These are phyloP conservation scores for Epithele typhae DNA, from an alignment of 768 basidiomycete species.

Conservation along the genomic window DNA sequence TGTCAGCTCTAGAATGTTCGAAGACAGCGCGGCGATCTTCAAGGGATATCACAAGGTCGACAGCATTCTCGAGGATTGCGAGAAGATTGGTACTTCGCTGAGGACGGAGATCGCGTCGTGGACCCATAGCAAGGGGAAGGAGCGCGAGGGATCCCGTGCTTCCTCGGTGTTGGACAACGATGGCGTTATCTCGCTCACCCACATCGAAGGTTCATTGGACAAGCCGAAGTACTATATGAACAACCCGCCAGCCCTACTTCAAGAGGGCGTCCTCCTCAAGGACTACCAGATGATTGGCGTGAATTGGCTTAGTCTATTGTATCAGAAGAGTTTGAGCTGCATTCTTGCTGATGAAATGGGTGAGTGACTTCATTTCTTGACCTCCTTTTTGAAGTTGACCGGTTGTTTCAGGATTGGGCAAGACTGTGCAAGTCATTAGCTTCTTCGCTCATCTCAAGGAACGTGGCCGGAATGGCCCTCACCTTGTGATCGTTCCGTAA, in stretches of 20 bases:
- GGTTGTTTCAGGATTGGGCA: constrained; percentile 73
- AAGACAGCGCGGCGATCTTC: constrained; percentile 84
- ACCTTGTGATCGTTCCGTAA: constrained; percentile 93
- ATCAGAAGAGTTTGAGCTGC: constrained; percentile 77
- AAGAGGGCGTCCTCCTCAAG: constrained; percentile 73
- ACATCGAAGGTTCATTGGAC: constrained; percentile 37
- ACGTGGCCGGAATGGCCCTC: constrained; percentile 73
- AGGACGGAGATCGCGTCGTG: constrained; percentile 75
- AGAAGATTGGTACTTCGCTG: constrained; percentile 75
- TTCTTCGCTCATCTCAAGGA: constrained; percentile 90
- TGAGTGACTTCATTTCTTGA: constrained; percentile 37
- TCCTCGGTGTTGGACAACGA: constrained; percentile 38
- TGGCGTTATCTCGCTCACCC: constrained; percentile 56
- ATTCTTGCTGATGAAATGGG: constrained; percentile 99
- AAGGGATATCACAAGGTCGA: constrained; percentile 86
- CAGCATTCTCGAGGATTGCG: constrained; percentile 82
- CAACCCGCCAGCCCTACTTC: constrained; percentile 66
- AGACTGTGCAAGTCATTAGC: constrained; percentile 98
- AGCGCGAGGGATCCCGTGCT: constrained; percentile 23
- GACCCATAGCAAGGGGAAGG: constrained; percentile 40
- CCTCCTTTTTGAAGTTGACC: too few species aligned
- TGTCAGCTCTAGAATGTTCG: constrained; percentile 85
- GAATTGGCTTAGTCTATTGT: constrained; percentile 93
- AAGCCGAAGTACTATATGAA: constrained; percentile 63
- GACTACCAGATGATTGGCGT: constrained; percentile 97